Base-by-base conservation (phyloP, 306 rosid species). In the Sechiopsis laciniata region DNA sequence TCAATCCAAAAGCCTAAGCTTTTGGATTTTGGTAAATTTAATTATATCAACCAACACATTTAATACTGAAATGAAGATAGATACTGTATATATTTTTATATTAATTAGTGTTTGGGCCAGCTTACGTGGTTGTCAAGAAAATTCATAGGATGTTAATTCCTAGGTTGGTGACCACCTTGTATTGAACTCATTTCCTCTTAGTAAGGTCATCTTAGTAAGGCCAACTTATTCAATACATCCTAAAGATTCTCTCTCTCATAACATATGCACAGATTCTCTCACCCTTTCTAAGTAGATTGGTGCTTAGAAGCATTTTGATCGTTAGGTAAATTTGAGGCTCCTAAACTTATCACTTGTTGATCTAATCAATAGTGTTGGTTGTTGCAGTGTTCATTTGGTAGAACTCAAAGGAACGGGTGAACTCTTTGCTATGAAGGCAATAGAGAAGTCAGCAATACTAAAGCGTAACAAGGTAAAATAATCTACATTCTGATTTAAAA, bases 391-490 rank as follows among this genome's bases (percentile, higher is more conserved):
- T 68, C 97, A 90, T 81, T 82, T 94, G 80, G 98, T 94, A 83
- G 95, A 94, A 84, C 88, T 94, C 69, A 73, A 78, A 80, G 97
- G 92, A 37, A 80, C 95, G 0, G 85, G 89, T 10, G 91, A 90
- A 83, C 81, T 89, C 64, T 94, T 80, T 78, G 97, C 98, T 74
- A 94, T 94, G 97, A 94, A 94, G 87, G 97, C 97, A 73, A 94
- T 94, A 94, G 98, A 90, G 69, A 94, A 94, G 82, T 82, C 97
- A 52, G 78, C 77, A 61, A 87, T 94, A 90, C 73, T 90, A 61
- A 89, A 86, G 77, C 98, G 98, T 54, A 94, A 94, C 84, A 94
- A 94, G 98, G 98, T 94, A 37, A 37, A 17, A 5, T 35, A 64
- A 37, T 64, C 52, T 53, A 52, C 46, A 1, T 10, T 52, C 74